A percentile compares a stretch with the other conserved stretches of the same genome.
Conservation (phyloP, 768 basidiomycete genomes). For the Boletus rubescentipes region DNA sequence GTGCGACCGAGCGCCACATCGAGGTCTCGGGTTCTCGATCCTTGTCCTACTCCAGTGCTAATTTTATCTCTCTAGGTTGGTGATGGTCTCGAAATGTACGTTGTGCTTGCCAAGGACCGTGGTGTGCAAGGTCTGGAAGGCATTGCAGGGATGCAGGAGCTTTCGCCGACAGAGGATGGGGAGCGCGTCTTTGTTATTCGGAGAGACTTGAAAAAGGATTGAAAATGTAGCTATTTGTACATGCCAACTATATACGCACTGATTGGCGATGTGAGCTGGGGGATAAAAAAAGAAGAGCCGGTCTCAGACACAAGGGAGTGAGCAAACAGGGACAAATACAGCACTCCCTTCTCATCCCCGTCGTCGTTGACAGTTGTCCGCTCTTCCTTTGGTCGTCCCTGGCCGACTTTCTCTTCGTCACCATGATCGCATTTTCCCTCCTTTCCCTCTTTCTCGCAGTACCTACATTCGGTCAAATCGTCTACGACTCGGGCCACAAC, state of each 20-base stretch:
- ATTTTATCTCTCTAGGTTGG: slow-evolving; percentile 62
- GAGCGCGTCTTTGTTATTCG: slow-evolving; percentile 76
- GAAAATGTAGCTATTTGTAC: slow-evolving; percentile 4
- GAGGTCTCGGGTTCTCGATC: slow-evolving; percentile 56
- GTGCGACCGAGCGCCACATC: slow-evolving; percentile 97
- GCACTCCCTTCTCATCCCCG: slow-evolving; percentile 23
- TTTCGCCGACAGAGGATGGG: slow-evolving; percentile 58
- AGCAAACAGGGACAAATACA: slow-evolving; percentile 29
- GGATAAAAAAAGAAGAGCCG: too few species aligned
- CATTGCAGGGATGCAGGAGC: slow-evolving; percentile 58
- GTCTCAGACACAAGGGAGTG: slow-evolving; percentile 6
- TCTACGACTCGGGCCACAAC: slow-evolving; percentile 54
- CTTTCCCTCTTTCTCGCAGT: slow-evolving; percentile 26
- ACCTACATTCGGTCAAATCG: slow-evolving; percentile 38
- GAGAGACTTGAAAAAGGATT: slow-evolving; percentile 85
- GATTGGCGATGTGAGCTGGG: too few species aligned
- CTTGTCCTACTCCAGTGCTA: neutral
- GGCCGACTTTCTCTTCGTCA: neutral
- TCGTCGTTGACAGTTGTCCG: slow-evolving; percentile 32
- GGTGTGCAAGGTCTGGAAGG: slow-evolving; percentile 56
- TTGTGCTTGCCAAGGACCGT: slow-evolving; percentile 74
- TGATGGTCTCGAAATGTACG: slow-evolving; percentile 90
- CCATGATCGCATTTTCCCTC: slow-evolving; percentile 23
- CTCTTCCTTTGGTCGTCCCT: neutral
- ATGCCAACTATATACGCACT: too few species aligned